Conservation (phyloP, 495 filamentous ascomycete species). For the Massariosphaeria phaeospora region DNA sequence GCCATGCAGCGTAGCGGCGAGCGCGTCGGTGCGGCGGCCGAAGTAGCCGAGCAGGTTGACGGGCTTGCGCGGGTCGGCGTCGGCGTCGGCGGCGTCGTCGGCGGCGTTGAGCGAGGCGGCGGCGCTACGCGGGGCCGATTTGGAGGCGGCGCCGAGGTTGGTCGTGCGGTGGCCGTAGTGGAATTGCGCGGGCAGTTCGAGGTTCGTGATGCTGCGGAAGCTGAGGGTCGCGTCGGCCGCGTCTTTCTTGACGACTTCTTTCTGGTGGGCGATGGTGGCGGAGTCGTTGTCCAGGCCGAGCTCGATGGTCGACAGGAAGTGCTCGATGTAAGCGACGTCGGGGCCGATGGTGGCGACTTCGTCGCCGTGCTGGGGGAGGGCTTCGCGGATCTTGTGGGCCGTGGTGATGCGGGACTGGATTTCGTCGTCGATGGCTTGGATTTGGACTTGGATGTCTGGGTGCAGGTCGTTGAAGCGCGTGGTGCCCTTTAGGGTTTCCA, state of each 20-base stretch:
- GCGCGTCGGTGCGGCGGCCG: slow-evolving; percentile 63
- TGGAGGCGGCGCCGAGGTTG: slow-evolving; percentile 14
- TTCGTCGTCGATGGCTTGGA: slow-evolving; percentile 67
- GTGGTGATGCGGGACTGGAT: slow-evolving; percentile 63
- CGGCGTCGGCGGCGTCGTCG: slow-evolving; percentile 53
- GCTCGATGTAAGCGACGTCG: slow-evolving; percentile 68
- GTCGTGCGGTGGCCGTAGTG: slow-evolving; percentile 43
- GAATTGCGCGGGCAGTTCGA: slow-evolving; percentile 55
- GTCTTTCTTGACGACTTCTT: slow-evolving; percentile 59
- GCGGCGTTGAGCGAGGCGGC: slow-evolving; percentile 47
- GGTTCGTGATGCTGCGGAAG: slow-evolving; percentile 56
- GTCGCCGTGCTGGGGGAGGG: slow-evolving; percentile 60
- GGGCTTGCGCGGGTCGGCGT: slow-evolving; percentile 43
- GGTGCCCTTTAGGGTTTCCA: slow-evolving; percentile 70
- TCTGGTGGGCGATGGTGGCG: slow-evolving; percentile 61
- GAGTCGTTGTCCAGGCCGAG: slow-evolving; percentile 68
- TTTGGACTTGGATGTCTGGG: slow-evolving; percentile 70
- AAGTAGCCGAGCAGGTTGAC: slow-evolving; percentile 69
- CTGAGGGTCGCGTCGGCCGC: slow-evolving; percentile 65
- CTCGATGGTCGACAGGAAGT: slow-evolving; percentile 69
- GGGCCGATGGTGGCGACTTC: slow-evolving; percentile 61
- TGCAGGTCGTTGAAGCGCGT: slow-evolving; percentile 87
- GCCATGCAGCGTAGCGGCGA: slow-evolving; percentile 58
- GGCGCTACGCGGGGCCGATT: neutral
- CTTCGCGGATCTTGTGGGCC: slow-evolving; percentile 53